phyloP scores from a whole-genome alignment of 1,139 yeast genomes.

The Williopsis jadinii region DNA sequence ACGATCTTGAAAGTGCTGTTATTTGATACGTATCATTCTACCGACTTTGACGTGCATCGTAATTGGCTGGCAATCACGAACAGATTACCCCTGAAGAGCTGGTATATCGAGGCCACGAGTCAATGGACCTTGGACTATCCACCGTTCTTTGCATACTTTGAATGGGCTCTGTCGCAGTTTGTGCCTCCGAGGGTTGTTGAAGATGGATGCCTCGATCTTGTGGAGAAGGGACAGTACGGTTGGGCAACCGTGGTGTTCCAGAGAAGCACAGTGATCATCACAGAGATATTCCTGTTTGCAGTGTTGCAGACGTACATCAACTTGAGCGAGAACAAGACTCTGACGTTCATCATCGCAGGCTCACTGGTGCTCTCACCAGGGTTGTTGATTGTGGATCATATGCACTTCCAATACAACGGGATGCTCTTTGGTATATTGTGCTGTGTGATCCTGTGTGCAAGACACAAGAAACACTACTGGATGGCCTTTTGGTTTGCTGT shows the following conservation, averaged over 20 bases:
- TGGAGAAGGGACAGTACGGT: conserved; percentile 60
- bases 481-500: conserved; percentile 73
- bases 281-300: conserved; percentile 65
- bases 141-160: conserved; percentile 95
- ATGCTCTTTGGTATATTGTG: conserved; percentile 82
- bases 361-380: conserved; percentile 89
- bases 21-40: conserved; percentile 55
- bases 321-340: conserved; percentile 37
- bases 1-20: conserved; percentile 48
- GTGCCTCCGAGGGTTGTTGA: conserved; percentile 56
- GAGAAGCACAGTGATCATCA: conserved; percentile 67
- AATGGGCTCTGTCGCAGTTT: conserved; percentile 65
- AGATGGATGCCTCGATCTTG: conserved; percentile 78
- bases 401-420: conserved; percentile 93
- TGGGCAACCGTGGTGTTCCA: conserved; percentile 78
- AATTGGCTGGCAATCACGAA: conserved; percentile 94
- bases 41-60: conserved; percentile 95
- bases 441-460: conserved; percentile 66
- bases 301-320: conserved; percentile 69
- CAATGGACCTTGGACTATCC: conserved; percentile 98
- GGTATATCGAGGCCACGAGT: conserved; percentile 82
- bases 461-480: conserved; percentile 45
- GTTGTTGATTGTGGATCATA: conserved; percentile 78
- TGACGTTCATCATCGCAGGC: conserved; percentile 68
- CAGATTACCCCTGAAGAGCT: conserved; percentile 62